Percentiles rank a stretch among this genome's conserved stretches.
These are phyloP conservation scores for Neurospora hispaniola DNA, from an alignment of 495 filamentous ascomycete species.

Conservation along the genomic window DNA sequence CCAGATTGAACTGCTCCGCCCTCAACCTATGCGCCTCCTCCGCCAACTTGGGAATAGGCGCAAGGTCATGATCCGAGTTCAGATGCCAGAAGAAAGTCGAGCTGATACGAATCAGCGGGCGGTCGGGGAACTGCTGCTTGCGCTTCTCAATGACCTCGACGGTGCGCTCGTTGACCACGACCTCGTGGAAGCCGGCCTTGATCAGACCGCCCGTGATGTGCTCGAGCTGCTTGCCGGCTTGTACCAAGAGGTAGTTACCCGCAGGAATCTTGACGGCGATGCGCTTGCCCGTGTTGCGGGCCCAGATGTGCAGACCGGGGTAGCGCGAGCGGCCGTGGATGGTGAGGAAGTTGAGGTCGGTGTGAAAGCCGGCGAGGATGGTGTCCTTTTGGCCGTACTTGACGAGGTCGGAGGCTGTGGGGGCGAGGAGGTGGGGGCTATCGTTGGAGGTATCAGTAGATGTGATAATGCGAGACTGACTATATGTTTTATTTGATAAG, in stretches of 20 bases:
- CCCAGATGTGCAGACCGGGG: conserved; percentile 43
- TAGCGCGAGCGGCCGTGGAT: conserved; percentile 45
- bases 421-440: conserved; percentile 41
- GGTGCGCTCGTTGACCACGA: conserved; percentile 38
- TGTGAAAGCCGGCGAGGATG: conserved; percentile 44
- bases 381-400: conserved; percentile 38
- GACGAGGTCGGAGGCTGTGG: conserved; percentile 38
- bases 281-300: conserved; percentile 39
- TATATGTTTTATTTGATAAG: too few relatives aligned
- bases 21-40: conserved; percentile 26
- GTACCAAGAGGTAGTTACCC: conserved; percentile 39
- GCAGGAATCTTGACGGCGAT: conserved; percentile 39
- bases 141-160: conserved; percentile 26
- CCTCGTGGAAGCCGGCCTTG: conserved; percentile 45
- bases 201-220: conserved; percentile 40
- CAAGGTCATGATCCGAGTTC: conserved; percentile 34
- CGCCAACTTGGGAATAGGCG: conserved; percentile 29
- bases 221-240: conserved; percentile 45
- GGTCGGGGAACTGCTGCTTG: conserved; percentile 21
- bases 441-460: background rate
- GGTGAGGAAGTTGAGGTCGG: conserved; percentile 44
- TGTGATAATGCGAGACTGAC: too few relatives aligned
- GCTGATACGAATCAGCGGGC: conserved; percentile 37
- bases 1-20: conserved; percentile 30
- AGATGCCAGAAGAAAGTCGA: conserved; percentile 44